phyloP scores from a whole-genome alignment of 1,139 yeast genomes.

The Pichia sp. region DNA sequence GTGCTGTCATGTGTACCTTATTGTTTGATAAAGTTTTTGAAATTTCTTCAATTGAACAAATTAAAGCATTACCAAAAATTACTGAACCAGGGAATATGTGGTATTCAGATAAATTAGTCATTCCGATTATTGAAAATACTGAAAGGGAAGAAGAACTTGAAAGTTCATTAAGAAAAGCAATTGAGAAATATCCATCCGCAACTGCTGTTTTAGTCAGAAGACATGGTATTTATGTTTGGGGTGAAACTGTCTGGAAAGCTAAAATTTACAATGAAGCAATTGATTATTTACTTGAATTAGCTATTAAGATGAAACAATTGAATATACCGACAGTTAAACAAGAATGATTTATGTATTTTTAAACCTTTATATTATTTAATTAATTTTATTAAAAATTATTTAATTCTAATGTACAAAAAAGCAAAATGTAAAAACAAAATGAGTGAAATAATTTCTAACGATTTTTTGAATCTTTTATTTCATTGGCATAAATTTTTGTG shows the following conservation, averaged over 20 bases:
- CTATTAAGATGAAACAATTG: slow-evolving; percentile 66
- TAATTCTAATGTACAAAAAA: slow-evolving; percentile 1
- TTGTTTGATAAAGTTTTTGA: slow-evolving; percentile 64
- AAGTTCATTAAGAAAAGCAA: slow-evolving; percentile 58
- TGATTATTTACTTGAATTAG: slow-evolving; percentile 80
- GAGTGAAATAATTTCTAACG: slow-evolving; percentile 13
- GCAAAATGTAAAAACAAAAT: background rate
- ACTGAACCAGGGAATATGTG: slow-evolving; percentile 63
- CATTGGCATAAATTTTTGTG: slow-evolving; percentile 36
- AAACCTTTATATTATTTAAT: slow-evolving; percentile 15
- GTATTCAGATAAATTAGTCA: slow-evolving; percentile 65
- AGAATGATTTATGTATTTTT: background rate
- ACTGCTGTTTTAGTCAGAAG: slow-evolving; percentile 86
- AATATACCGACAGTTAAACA: slow-evolving; percentile 43
- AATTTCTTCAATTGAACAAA: slow-evolving; percentile 81
- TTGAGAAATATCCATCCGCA: slow-evolving; percentile 62
- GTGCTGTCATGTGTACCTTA: slow-evolving; percentile 76
- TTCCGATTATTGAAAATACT: slow-evolving; percentile 87
- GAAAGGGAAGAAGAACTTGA: slow-evolving; percentile 83
- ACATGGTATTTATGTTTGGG: slow-evolving; percentile 96
- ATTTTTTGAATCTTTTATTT: slow-evolving; percentile 34
- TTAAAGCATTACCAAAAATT: slow-evolving; percentile 79
- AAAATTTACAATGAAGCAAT: slow-evolving; percentile 89
- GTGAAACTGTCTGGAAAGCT: slow-evolving; percentile 86
- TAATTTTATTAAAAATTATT: background rate